Base-by-base conservation (phyloP, 768 basidiomycete genomes). In the Wakefieldia striispora region DNA sequence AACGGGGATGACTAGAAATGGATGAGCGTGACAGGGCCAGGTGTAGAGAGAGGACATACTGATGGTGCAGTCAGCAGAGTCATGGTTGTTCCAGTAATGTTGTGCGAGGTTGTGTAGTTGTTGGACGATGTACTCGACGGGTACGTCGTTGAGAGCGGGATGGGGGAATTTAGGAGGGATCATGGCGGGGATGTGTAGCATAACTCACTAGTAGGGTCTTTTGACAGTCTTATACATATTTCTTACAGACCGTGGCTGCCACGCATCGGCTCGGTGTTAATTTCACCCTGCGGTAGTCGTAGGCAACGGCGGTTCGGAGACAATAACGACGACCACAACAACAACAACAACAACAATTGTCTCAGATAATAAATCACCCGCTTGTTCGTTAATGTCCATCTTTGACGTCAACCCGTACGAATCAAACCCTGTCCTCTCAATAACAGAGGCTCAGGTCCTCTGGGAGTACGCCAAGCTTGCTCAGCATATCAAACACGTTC, bases 381-480 rank as follows among this genome's bases (percentile, higher is more conserved):
- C n/a, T n/a, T n/a, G n/a, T n/a, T n/a, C n/a, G n/a, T n/a, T n/a
- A n/a, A n/a, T 51, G 50, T 21, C 50, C n/a, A 7, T 7, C 42
- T 78, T 82, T 61, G 65, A 73, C 6, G 59, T 67, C 37, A 92
- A 91, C 58, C 90, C 90, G 8, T 92, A 92, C 60, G 80, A 82
- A 45, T 77, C 75, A 1, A 83, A 94, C 61, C 78, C 84, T 0
- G 77, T 75, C 54, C 71, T 95, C 20, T 79, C 86, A 2, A 60
- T 76, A 3, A 69, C 84, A 5, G 89, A 97, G 66, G 80, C 87
- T 6, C 81, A 90, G 33, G 83, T 93, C 0, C 80, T 97, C 33
- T 93, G 91, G 89, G 93, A 97, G 66, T 95, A 95, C 64, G 89
- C 91, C 26, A 91, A 91, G 59, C 76, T 95, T 16, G 83, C 87